phyloP scores from a whole-genome alignment of 805 yeast genomes.

The Starmerella gropengiesseri region DNA sequence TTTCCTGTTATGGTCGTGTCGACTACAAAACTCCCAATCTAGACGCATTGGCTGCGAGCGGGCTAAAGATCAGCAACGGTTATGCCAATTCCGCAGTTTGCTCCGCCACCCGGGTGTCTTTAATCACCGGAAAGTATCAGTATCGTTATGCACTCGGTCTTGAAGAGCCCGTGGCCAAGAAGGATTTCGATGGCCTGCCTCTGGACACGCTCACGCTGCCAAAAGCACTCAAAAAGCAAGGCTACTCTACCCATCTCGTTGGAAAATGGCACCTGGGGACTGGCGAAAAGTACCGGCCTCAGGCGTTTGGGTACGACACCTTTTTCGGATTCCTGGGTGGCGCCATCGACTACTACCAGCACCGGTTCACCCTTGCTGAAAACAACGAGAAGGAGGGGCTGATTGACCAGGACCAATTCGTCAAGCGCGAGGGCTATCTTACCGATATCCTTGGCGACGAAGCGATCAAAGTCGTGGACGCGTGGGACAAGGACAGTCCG shows the following conservation, averaged over 20 bases:
- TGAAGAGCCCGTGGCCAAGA: constrained; percentile 20
- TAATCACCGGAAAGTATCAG: constrained; percentile 50
- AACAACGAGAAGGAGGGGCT: constrained; percentile 16
- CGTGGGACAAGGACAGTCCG: constrained; percentile 31
- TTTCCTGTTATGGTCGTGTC: constrained; percentile 41
- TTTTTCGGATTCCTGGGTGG: constrained; percentile 24
- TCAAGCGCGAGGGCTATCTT: constrained; percentile 22
- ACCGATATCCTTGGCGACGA: constrained; percentile 24
- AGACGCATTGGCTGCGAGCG: constrained; percentile 36
- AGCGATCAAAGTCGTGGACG: constrained; percentile 15
- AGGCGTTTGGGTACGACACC: constrained; percentile 22
- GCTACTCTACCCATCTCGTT: constrained; percentile 41
- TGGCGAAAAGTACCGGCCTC: constrained; percentile 29
- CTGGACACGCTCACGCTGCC: constrained; percentile 30
- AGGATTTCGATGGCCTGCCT: constrained; percentile 12
- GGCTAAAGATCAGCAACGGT: constrained; percentile 45
- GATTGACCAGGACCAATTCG: constrained; percentile 21
- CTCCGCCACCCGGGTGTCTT: constrained; percentile 54
- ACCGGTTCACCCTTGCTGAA: constrained; percentile 14
- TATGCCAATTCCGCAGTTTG: constrained; percentile 58
- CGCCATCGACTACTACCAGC: constrained; percentile 22
- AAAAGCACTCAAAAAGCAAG: constrained; percentile 39
- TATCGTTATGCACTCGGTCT: constrained; percentile 30
- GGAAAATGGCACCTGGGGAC: constrained; percentile 57
- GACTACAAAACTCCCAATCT: constrained; percentile 48